Conservation (phyloP, 2,329 filamentous ascomycete genomes). For the Salinomyces thailandicus region DNA sequence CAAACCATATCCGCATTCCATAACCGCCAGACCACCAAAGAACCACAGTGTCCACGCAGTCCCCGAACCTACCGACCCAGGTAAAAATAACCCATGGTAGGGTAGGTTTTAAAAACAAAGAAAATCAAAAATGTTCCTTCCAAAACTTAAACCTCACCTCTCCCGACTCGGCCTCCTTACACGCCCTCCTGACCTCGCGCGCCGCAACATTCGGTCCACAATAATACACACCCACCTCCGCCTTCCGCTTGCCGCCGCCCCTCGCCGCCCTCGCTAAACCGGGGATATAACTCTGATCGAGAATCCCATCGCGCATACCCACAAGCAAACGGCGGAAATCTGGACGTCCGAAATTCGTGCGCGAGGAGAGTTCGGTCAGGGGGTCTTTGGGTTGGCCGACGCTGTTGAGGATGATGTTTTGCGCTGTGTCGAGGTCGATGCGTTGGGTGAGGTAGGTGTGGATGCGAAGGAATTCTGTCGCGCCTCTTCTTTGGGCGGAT, state of each 20-base stretch:
- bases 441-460: constrained; percentile 96
- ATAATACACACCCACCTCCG: constrained; percentile 94
- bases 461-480: constrained; percentile 81
- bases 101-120: too few species aligned
- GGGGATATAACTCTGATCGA: constrained; percentile 73
- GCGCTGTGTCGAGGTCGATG: constrained; percentile 80
- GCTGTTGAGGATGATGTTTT: constrained; percentile 95
- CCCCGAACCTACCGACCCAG: too few species aligned
- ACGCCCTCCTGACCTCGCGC: constrained; percentile 73
- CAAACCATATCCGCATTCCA: too few species aligned
- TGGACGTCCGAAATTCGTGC: constrained; percentile 90
- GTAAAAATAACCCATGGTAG: too few species aligned
- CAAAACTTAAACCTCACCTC: constrained; percentile 94
- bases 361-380: constrained; percentile 76
- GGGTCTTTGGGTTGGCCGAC: constrained; percentile 83
- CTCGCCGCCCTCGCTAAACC: constrained; percentile 56
- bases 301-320: constrained; percentile 78
- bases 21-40: too few species aligned
- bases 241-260: constrained; percentile 56
- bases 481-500: too few species aligned
- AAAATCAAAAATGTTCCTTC: constrained; percentile 87
- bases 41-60: too few species aligned
- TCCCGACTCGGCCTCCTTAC: constrained; percentile 58
- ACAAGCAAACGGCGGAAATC: constrained; percentile 74
- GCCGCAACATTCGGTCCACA: constrained; percentile 78